A percentile compares a stretch with the other conserved stretches of the same genome.
These are phyloP conservation scores for Gamsiella multidivaricata DNA, from an alignment of 192 early-diverging fungal species.

Conservation along the genomic window DNA sequence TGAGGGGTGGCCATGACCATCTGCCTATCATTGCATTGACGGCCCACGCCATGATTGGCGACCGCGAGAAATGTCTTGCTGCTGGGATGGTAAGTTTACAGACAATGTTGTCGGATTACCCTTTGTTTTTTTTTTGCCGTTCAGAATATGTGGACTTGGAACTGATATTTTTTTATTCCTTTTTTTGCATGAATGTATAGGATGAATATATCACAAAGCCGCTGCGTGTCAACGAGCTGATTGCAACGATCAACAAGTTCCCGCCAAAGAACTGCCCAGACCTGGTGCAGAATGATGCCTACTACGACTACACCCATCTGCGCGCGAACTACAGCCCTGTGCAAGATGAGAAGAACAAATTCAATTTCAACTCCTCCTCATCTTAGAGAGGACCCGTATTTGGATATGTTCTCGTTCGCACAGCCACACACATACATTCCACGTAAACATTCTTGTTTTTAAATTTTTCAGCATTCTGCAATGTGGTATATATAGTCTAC, in stretches of 20 bases:
- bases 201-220: slow-evolving; percentile 75
- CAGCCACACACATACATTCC: no score
- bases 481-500: no score
- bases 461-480: no score
- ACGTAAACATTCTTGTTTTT: no score
- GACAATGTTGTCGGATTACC: neutral
- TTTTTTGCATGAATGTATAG: slow-evolving; percentile 34
- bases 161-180: neutral
- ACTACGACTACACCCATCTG: slow-evolving; percentile 25
- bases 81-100: slow-evolving; percentile 82
- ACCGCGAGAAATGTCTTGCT: slow-evolving; percentile 85
- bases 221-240: slow-evolving; percentile 68
- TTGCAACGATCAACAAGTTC: slow-evolving; percentile 75
- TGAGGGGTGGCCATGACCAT: slow-evolving; percentile 54
- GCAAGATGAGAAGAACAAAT: no score
- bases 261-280: slow-evolving; percentile 56
- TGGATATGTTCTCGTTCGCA: no score
- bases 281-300: slow-evolving; percentile 31
- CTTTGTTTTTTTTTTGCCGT: neutral
- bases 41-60: slow-evolving; percentile 90
- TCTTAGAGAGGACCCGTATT: no score
- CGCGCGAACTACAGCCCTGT: slow-evolving; percentile 19
- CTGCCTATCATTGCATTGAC: slow-evolving; percentile 89
- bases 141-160: neutral
- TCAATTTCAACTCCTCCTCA: no score